Conservation (phyloP, 2,329 filamentous ascomycete species). For the Zasmidium cellare region DNA sequence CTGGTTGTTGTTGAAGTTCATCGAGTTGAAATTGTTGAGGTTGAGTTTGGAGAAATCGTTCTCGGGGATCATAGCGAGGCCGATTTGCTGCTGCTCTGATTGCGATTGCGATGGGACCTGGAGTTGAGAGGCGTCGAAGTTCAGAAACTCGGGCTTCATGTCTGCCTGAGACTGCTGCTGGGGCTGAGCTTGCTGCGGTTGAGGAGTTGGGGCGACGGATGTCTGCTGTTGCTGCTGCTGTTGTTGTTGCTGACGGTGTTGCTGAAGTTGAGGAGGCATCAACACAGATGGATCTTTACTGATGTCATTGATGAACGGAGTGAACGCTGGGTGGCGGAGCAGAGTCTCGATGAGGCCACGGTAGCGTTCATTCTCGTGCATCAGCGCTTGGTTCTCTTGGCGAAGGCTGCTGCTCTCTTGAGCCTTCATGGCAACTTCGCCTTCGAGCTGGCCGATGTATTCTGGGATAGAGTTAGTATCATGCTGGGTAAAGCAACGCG, state of each 20-base stretch:
- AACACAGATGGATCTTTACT: slow-evolving; percentile 41
- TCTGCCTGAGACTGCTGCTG: slow-evolving; percentile 35
- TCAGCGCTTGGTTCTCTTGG: slow-evolving; percentile 67
- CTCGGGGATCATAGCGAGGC: slow-evolving; percentile 82
- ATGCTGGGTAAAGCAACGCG: neutral
- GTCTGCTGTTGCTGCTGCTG: slow-evolving; percentile 23
- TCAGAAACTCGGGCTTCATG: slow-evolving; percentile 35
- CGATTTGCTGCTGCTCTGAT: slow-evolving; percentile 52
- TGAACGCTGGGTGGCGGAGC: slow-evolving; percentile 51
- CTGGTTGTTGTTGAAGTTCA: slow-evolving; percentile 43
- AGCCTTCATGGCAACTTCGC: slow-evolving; percentile 62
- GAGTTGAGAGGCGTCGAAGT: slow-evolving; percentile 40
- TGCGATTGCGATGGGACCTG: slow-evolving; percentile 31
- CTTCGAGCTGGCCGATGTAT: slow-evolving; percentile 93
- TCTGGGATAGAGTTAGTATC: slow-evolving; percentile 65
- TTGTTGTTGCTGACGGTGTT: slow-evolving; percentile 31
- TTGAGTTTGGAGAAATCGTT: slow-evolving; percentile 74
- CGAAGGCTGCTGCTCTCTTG: slow-evolving; percentile 81
- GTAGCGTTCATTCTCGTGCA: slow-evolving; percentile 58
- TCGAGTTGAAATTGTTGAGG: slow-evolving; percentile 55
- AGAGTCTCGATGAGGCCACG: slow-evolving; percentile 76
- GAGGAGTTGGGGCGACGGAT: slow-evolving; percentile 17
- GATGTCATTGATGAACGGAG: slow-evolving; percentile 47
- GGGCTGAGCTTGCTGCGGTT: slow-evolving; percentile 19
- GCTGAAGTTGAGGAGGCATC: slow-evolving; percentile 26